Conservation (phyloP, 257 asterid genomes). For the Petunia secreta region DNA sequence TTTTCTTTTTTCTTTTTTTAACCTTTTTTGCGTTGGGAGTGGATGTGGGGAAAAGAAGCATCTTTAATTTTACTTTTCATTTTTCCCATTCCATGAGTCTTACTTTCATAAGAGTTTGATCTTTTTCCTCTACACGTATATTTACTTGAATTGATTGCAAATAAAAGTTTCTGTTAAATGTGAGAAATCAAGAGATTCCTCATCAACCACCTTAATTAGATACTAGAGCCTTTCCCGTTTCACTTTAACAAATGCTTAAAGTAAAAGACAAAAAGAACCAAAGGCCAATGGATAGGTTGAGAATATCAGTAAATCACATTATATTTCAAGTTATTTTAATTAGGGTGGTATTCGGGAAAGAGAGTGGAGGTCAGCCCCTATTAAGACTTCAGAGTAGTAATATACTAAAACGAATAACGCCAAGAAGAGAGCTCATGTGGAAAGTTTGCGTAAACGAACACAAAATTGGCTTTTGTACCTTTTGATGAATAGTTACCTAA, state of each 20-base stretch:
- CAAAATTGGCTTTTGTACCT: neutral
- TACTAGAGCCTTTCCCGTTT: neutral
- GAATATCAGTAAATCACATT: neutral
- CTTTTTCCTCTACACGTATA: neutral
- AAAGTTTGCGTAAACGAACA: neutral
- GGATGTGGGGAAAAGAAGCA: neutral
- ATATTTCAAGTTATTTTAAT: neutral
- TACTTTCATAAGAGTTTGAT: neutral
- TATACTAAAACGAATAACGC: slow-evolving; percentile 24
- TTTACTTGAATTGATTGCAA: neutral
- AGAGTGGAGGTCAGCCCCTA: neutral
- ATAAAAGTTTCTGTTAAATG: neutral
- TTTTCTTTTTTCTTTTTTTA: neutral
- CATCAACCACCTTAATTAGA: neutral
- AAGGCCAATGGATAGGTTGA: neutral
- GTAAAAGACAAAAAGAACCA: slow-evolving; percentile 2
- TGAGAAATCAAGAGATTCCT: slow-evolving; percentile 12
- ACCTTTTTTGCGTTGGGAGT: neutral
- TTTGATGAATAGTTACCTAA: neutral
- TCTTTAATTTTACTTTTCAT: neutral
- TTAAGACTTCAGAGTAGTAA: neutral
- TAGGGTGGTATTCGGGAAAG: neutral
- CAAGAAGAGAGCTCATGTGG: slow-evolving; percentile 21
- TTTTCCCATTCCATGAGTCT: neutral
- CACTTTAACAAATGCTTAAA: slow-evolving; percentile 13